Evolutionary conservation across 306 rosid species (phyloP).

Genomic region (Glycine soja): DNA sequence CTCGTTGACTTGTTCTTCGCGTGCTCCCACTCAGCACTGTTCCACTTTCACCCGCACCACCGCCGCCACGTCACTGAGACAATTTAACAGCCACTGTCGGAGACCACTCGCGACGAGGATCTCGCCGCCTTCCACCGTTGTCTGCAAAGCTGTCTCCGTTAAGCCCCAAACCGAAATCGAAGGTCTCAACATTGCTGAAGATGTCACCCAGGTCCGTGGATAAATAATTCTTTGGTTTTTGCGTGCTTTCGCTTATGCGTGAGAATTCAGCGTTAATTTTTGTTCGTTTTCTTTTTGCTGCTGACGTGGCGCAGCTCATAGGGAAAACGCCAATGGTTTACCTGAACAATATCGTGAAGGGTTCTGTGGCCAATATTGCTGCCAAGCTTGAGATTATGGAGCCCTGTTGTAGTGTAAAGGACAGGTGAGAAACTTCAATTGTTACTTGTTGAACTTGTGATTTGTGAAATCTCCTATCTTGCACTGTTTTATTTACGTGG

Average conservation of each 20-base stretch:
- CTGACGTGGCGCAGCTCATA: slow-evolving; percentile 74
- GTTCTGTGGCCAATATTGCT: slow-evolving; percentile 88
- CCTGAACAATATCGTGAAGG: slow-evolving; percentile 79
- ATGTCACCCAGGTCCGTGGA: slow-evolving; percentile 73
- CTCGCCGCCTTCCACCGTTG: slow-evolving; percentile 50
- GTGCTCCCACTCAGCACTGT: slow-evolving; percentile 41
- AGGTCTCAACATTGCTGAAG: slow-evolving; percentile 91
- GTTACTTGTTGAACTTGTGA: no score
- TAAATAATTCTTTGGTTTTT: background rate
- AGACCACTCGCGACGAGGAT: slow-evolving; percentile 36
- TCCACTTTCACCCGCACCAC: background rate
- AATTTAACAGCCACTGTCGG: background rate
- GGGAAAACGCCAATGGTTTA: slow-evolving; percentile 99
- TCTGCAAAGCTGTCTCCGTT: slow-evolving; percentile 78
- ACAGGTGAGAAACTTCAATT: slow-evolving; percentile 62
- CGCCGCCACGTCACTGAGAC: slow-evolving; percentile 40
- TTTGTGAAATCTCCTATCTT: no score
- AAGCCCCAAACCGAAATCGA: slow-evolving; percentile 64
- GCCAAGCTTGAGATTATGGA: slow-evolving; percentile 99
- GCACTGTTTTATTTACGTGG: no score
- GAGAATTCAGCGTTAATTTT: slow-evolving; percentile 19
- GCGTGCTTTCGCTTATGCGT: background rate
- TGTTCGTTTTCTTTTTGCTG: slow-evolving; percentile 23
- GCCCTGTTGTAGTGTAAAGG: slow-evolving; percentile 99
- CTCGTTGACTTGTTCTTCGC: slow-evolving; percentile 56